Conservation (phyloP, 768 basidiomycete genomes). For the Boletus pseudo-olivaceus region DNA sequence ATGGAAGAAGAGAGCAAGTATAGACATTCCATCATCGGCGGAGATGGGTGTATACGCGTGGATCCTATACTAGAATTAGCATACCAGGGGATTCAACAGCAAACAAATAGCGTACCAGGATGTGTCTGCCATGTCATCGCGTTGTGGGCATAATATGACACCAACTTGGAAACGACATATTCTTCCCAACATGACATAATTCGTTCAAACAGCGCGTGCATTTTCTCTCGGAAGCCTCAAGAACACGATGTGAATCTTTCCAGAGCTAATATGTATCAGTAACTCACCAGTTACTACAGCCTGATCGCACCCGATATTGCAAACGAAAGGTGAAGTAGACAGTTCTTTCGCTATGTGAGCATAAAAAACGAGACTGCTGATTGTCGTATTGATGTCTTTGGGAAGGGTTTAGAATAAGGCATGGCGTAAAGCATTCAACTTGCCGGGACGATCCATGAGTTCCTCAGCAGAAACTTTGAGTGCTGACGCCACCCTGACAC, state of each 20-base stretch:
- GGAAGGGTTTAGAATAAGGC: constrained; percentile 1
- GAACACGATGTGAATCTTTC: constrained; percentile 4
- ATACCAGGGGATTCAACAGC: constrained; percentile 1
- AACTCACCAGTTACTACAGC: constrained; percentile 36
- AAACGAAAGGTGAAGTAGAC: constrained; percentile 40
- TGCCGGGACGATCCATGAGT: constrained; percentile 35
- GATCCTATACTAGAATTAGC: constrained; percentile 18
- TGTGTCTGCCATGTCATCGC: constrained; percentile 1
- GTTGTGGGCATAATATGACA: constrained; percentile 19
- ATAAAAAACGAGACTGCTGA: constrained; percentile 43
- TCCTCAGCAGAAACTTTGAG: constrained; percentile 38
- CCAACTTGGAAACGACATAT: constrained; percentile 32
- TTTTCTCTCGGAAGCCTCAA: constrained; percentile 49
- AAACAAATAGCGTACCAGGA: constrained; percentile 11
- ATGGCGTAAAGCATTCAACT: constrained; percentile 7
- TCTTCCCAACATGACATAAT: constrained; percentile 55
- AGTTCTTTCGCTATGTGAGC: constrained; percentile 50
- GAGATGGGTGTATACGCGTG: constrained; percentile 43
- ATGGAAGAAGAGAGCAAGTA: constrained; percentile 50
- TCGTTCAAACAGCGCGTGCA: constrained; percentile 40
- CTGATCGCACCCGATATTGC: constrained; percentile 41
- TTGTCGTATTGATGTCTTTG: constrained; percentile 12
- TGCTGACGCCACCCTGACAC: constrained; percentile 38
- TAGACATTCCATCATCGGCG: constrained; percentile 52
- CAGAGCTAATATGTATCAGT: not conserved